These are phyloP conservation scores for Ceratopteris richardii DNA, from an alignment of 75 land plant species.

Conservation along the genomic window DNA sequence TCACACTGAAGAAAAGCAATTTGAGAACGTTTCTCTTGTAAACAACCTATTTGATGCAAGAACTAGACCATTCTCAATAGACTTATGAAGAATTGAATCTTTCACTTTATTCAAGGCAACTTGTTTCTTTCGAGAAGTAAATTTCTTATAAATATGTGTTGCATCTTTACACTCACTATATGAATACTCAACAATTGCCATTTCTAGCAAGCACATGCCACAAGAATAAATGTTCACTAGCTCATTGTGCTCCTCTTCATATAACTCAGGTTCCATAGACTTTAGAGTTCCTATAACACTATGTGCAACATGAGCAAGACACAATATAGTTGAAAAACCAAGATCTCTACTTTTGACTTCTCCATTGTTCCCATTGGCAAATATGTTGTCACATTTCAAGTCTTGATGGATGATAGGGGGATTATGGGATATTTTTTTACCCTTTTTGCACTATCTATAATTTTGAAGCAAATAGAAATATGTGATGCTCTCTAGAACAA, in stretches of 20 bases:
- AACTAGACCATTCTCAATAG: too few species aligned
- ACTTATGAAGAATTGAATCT: too few species aligned
- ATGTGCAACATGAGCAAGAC: constrained; percentile 52
- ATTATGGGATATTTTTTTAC: too few species aligned
- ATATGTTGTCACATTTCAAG: constrained; percentile 78
- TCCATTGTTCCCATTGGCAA: constrained; percentile 75
- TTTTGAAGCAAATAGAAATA: too few species aligned
- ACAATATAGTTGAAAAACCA: constrained; percentile 61
- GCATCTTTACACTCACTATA: constrained; percentile 60
- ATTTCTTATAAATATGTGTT: constrained; percentile 47
- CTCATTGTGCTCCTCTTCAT: constrained; percentile 79
- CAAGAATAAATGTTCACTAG: constrained; percentile 57
- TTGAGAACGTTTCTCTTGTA: too few species aligned
- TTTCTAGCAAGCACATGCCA: constrained; percentile 66
- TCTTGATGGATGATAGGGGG: constrained; percentile 80
- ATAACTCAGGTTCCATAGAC: constrained; percentile 87
- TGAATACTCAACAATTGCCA: constrained; percentile 57
- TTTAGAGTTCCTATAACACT: constrained; percentile 72
- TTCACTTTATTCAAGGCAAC: too few species aligned
- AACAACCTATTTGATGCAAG: too few species aligned
- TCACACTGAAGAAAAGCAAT: too few species aligned
- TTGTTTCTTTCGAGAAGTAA: too few species aligned
- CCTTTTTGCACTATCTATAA: too few species aligned
- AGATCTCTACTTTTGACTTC: constrained; percentile 83
- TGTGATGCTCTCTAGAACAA: too few species aligned